Evolutionary conservation across 2,329 filamentous ascomycete genomes (phyloP).

Genomic region (Epichloe aotearoae): DNA sequence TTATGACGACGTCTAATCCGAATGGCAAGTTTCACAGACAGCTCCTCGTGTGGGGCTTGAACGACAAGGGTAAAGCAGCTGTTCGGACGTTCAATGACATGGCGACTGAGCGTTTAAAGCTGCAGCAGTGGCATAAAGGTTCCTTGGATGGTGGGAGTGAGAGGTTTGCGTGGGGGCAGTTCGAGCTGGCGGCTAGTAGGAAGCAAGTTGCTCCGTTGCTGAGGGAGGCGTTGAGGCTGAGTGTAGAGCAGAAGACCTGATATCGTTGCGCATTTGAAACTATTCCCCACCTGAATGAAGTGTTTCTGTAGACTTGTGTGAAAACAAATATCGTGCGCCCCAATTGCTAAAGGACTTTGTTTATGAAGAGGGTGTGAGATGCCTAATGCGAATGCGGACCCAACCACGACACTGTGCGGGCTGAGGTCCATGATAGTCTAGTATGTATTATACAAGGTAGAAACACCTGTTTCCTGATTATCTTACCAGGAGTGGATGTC

Average conservation of each 20-base stretch:
- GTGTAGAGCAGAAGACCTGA: not conserved
- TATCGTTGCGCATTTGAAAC: too few relatives aligned
- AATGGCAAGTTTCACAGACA: constrained; percentile 49
- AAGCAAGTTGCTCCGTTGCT: constrained; percentile 59
- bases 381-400: too few relatives aligned
- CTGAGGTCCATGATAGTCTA: too few relatives aligned
- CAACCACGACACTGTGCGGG: too few relatives aligned
- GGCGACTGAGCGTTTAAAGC: constrained; percentile 33
- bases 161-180: constrained; percentile 55
- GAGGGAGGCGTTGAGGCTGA: constrained; percentile 37
- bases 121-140: constrained; percentile 41
- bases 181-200: constrained; percentile 44
- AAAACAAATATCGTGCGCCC: too few relatives aligned
- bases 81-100: constrained; percentile 40
- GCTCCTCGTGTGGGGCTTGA: constrained; percentile 52
- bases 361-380: too few relatives aligned
- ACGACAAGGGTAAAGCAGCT: constrained; percentile 32
- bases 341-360: too few relatives aligned
- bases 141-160: constrained; percentile 32
- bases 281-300: too few relatives aligned
- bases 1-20: constrained; percentile 56
- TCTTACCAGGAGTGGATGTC: not conserved
- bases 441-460: not conserved
- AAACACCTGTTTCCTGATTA: not conserved
- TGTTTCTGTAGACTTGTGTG: too few relatives aligned